Base-by-base conservation (phyloP, 352 stramenopile species). In the Aphanomyces stellatus region DNA sequence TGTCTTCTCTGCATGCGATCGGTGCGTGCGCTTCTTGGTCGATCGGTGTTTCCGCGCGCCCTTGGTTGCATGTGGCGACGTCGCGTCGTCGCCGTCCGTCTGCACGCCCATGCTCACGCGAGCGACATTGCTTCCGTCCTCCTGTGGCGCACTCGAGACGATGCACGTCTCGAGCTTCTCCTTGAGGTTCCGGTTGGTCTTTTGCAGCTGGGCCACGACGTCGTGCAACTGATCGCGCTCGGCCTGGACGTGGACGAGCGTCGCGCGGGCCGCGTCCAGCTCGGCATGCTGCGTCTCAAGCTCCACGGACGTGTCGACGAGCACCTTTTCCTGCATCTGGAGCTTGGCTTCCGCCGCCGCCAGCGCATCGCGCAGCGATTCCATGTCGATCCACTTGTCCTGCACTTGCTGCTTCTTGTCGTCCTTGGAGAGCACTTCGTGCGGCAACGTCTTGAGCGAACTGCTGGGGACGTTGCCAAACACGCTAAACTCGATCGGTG, bases 381-480 rank as follows among this genome's bases (percentile, higher is more conserved):
- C 60, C 3, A 55, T 31, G 5, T 49, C 34, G 30, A 27, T 27
- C 10, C 33, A 17, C 0, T 30, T 48, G 8, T 46, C 24, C 19
- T 65, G 51, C 17, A 30, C 6, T 33, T 56, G 51, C n/a, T 7
- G n/a, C 17, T 11, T 13, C 27, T 57, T 67, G 37, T 67, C 60
- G 4, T 67, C 60, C 4, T 46, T 37, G n/a, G 60, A 60, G 8
- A 67, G n/a, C 28, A 67, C 60, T 42, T 67, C 60, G 25, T 67
- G 60, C 19, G 60, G 60, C 33, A 59, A 27, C 15, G 60, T 67
- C 49, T 57, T 67, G 30, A 67, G 34, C 30, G 60, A 55, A 2
- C 74, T 91, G 53, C 81, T 91, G 3, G 83, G 83, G 4, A 90
- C 83, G 56, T 89, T 91, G 2, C 83, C 81, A 43, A 76, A 90